A percentile compares a stretch with the other conserved stretches of the same genome.
These are phyloP conservation scores for Fennellomyces sp. DNA, from an alignment of 371 early-diverging fungal species.

Conservation along the genomic window DNA sequence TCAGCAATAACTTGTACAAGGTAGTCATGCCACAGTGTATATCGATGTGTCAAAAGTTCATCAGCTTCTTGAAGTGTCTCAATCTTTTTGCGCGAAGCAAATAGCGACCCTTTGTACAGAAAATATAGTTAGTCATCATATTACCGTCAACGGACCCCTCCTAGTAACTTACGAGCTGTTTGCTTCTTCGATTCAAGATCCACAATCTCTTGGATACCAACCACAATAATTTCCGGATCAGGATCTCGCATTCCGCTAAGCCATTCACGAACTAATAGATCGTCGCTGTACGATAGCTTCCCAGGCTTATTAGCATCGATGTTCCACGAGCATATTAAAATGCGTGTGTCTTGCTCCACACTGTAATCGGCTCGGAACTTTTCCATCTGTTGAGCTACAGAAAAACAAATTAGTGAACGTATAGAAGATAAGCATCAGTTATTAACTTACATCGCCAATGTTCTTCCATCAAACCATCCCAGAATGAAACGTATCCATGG, in stretches of 20 bases:
- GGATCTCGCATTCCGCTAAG: conserved; percentile 63
- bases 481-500: conserved; percentile 65
- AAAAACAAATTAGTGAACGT: too few relatives aligned
- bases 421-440: too few relatives aligned
- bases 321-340: conserved; percentile 84
- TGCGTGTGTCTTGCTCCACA: conserved; percentile 56
- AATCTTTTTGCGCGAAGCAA: conserved; percentile 58
- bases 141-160: conserved; percentile 24
- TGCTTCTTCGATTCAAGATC: conserved; percentile 80
- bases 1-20: conserved; percentile 57
- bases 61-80: conserved; percentile 49
- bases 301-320: conserved; percentile 75
- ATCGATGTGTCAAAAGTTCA: conserved; percentile 58
- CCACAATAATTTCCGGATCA: conserved; percentile 75
- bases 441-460: conserved; percentile 76
- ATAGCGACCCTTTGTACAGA: conserved; percentile 53
- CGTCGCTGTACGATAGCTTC: conserved; percentile 39
- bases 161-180: conserved; percentile 62
- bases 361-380: conserved; percentile 58
- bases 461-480: conserved; percentile 75
- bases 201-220: conserved; percentile 90
- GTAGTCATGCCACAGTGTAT: conserved; percentile 73
- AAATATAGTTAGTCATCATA: conserved; percentile 36
- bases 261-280: conserved; percentile 52
- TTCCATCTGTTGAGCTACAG: conserved; percentile 52